A percentile compares a stretch with the other conserved stretches of the same genome.
Evolutionary conservation across 257 asterid species (phyloP).

Genomic region (Paraleonurus japonicus): DNA sequence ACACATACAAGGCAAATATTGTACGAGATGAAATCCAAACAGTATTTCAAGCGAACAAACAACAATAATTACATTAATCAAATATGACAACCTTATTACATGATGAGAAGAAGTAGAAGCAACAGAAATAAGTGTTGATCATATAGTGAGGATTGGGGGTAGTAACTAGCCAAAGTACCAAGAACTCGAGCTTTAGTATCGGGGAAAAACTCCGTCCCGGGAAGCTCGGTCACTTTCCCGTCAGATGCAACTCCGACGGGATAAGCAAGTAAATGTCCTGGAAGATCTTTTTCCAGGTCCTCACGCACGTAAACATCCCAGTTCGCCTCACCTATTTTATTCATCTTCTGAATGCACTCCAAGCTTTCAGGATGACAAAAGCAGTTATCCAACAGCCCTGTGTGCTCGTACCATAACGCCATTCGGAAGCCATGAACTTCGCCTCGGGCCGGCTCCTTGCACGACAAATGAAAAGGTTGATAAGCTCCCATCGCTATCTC

Average conservation of each 20-base stretch:
- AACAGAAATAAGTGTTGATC: not conserved
- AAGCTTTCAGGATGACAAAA: conserved; percentile 46
- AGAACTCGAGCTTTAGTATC: conserved; percentile 64
- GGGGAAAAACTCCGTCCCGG: conserved; percentile 49
- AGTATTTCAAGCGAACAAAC: not conserved
- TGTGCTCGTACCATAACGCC: conserved; percentile 77
- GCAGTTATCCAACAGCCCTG: conserved; percentile 44
- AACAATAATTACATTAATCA: not conserved
- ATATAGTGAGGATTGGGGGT: conserved; percentile 66
- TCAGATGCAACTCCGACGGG: conserved; percentile 49
- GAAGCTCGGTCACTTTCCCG: conserved; percentile 49
- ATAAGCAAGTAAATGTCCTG: conserved; percentile 59
- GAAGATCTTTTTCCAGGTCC: conserved; percentile 41
- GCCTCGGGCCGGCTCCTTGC: conserved; percentile 56
- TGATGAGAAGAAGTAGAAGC: not conserved
- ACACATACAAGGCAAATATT: not conserved
- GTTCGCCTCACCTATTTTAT: conserved; percentile 36
- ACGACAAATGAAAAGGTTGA: conserved; percentile 61
- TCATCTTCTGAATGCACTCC: conserved; percentile 59
- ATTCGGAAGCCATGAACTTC: conserved; percentile 66
- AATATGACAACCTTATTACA: not conserved
- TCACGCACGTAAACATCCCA: conserved; percentile 51
- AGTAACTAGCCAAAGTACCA: conserved; percentile 35
- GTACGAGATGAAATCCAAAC: not conserved
- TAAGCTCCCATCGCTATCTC: conserved; percentile 83